Base-by-base conservation (phyloP, 2,329 filamentous ascomycete species). In the Cryphonectria japonica region DNA sequence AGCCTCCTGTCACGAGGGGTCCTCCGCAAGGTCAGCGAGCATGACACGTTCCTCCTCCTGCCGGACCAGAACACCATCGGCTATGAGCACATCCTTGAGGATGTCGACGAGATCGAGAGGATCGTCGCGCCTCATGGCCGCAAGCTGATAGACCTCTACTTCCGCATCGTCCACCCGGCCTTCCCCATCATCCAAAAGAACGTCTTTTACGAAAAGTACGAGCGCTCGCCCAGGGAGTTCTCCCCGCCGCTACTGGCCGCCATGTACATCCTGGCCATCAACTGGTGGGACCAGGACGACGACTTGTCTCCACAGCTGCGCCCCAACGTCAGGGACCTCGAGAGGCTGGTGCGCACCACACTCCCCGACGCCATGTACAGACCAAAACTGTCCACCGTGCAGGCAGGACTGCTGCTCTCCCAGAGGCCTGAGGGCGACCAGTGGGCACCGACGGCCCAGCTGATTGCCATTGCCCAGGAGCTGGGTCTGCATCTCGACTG, bases 1-100 rank as follows among this genome's bases (percentile, higher is more conserved):
- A 94, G 91, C 77, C 87, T 92, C 32, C 85, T 93, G 70, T 88
- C 92, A 54, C 84, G 89, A 75, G 89, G 89, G 41, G 89, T 87
- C 6, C 86, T 95, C 71, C 87, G 93, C 76, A 92, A 92, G 80
- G 93, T 95, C 75, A 92, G 91, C 81, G 89, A 92, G 71, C 81
- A 88, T 80, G 92, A 94, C 79, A 95, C 91, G 69, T 96, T 96
- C 82, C 86, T 94, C 78, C 90, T 94, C 84, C 84, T 95, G 72
- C 91, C 92, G 69, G 93, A 96, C 81, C 85, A 88, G 76, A 88
- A 87, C 77, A 93, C 92, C 7, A 88, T 90, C 61, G 91, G 92
- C 54, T 88, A 91, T 78, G 90, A 92, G 76, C 92, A 92, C 80
- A 86, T 92, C 75, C 82, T 84, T 62, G 87, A 92, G 68, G 91